Percentiles rank a stretch among this genome's conserved stretches.
phyloP scores from a whole-genome alignment of 1,284 basidiomycete species.

The Vanrija pseudolonga region DNA sequence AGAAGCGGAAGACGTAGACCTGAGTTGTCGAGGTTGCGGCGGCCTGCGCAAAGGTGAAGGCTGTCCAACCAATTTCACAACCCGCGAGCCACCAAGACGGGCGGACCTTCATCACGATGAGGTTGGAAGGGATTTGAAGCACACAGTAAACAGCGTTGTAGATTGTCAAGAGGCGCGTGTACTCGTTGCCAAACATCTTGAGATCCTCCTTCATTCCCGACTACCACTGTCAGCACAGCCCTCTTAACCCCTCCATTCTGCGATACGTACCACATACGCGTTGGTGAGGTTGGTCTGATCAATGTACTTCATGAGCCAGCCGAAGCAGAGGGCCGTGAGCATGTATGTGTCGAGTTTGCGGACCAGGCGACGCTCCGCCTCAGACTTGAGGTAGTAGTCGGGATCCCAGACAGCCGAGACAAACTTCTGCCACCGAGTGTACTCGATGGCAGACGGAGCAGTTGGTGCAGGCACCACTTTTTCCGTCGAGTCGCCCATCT shows the following conservation, averaged over 20 bases:
- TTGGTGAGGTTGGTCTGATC: slow-evolving; percentile 17
- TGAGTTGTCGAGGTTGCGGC: slow-evolving; percentile 3
- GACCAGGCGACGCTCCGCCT: slow-evolving; percentile 21
- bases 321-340: slow-evolving; percentile 14
- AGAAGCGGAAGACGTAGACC: slow-evolving; percentile 20
- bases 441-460: too few species aligned
- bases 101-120: slow-evolving; percentile 9
- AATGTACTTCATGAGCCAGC: slow-evolving; percentile 21
- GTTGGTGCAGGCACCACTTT: too few species aligned
- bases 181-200: slow-evolving; percentile 24
- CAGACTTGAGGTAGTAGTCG: slow-evolving; percentile 25
- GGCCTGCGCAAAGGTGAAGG: slow-evolving; percentile 12
- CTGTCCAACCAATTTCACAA: slow-evolving; percentile 9
- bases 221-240: too few species aligned
- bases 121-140: slow-evolving; percentile 5
- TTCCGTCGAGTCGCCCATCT: too few species aligned
- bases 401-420: neutral
- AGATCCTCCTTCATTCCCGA: slow-evolving; percentile 28
- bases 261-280: neutral
- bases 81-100: slow-evolving; percentile 2
- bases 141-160: slow-evolving; percentile 19
- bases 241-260: too few species aligned
- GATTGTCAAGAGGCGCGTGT: slow-evolving; percentile 19
- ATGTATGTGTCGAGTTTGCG: slow-evolving; percentile 23
- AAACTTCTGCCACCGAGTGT: neutral